phyloP scores from a whole-genome alignment of 768 basidiomycete species.

The Crucibulum laeve region DNA sequence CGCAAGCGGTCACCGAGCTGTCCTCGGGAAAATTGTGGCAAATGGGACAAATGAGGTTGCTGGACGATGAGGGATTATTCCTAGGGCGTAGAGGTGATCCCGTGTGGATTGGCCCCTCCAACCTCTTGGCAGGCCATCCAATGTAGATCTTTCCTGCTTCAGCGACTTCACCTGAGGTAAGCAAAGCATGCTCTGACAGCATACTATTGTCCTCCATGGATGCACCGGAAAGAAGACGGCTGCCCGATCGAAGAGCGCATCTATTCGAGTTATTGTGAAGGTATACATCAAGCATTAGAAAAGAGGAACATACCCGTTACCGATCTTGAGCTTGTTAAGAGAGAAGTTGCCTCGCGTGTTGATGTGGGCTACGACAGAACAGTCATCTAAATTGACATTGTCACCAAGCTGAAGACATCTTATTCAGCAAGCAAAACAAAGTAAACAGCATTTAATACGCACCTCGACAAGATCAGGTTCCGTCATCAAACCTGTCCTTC shows the following conservation, averaged over 20 bases:
- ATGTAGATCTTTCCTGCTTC: slow-evolving; percentile 32
- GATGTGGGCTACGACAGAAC: slow-evolving; percentile 44
- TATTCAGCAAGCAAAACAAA: background rate
- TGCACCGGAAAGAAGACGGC: slow-evolving; percentile 42
- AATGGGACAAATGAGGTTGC: slow-evolving; percentile 23
- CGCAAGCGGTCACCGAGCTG: slow-evolving; percentile 24
- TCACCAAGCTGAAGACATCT: slow-evolving; percentile 26
- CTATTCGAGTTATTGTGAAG: slow-evolving; percentile 11
- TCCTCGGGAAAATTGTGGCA: slow-evolving; percentile 26
- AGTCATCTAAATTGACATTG: slow-evolving; percentile 39
- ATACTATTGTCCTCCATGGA: slow-evolving; percentile 46
- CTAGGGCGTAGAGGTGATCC: background rate
- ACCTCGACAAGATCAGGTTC: slow-evolving; percentile 44
- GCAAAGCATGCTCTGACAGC: slow-evolving; percentile 43
- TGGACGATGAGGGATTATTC: slow-evolving; percentile 8
- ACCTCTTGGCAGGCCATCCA: slow-evolving; percentile 38
- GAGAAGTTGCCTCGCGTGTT: slow-evolving; percentile 43
- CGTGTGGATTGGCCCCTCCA: slow-evolving; percentile 11
- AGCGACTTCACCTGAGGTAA: slow-evolving; percentile 42
- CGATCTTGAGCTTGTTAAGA: slow-evolving; percentile 36
- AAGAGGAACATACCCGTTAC: slow-evolving; percentile 22
- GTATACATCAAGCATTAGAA: background rate
- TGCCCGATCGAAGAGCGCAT: slow-evolving; percentile 40
- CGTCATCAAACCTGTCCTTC: slow-evolving; percentile 38
- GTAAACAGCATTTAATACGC: slow-evolving; percentile 1